Base-by-base conservation (phyloP, 2,329 filamentous ascomycete genomes). In the Fusarium pininemorale region DNA sequence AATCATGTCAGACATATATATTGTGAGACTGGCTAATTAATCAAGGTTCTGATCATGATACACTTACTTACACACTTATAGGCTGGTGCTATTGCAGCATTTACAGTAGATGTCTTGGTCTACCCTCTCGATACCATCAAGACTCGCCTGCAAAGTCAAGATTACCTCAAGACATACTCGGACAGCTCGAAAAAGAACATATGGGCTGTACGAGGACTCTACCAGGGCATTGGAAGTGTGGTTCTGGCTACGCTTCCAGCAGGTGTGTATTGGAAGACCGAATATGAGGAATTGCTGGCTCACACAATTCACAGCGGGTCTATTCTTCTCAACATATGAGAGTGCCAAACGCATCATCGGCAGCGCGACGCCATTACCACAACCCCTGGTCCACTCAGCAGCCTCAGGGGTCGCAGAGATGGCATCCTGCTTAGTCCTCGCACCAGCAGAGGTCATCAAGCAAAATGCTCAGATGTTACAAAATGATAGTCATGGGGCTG, bases 241-340 rank as follows among this genome's bases (percentile, higher is more conserved):
- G 90, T 98, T 15, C 83, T 98, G 37, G 93, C 94, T 16, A 98
- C 95, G 0, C 85, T 98, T n/a, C 95, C 95, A n/a, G 93, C 93
- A 63, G 94, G 92, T 94, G 81, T 69, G 83, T 72, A 35, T 11
- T 28, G 20, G 18, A 16, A 12, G n/a, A 28, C 14, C 1, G 10
- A 22, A n/a, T n/a, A 16, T 8, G 15, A 42, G 11, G 20, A 20
- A 26, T 38, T 37, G 14, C 8, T 41, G 28, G 20, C 72, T 75
- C 9, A 66, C 20, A 50, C 7, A n/a, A 7, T 35, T 22, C 26
- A 56, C 74, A 93, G 93, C 94, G 58, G 94, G 94, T 68, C 87
- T 94, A 16, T 98, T 98, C 85, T 98, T 98, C 83, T 95, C 93
- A 5, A 95, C 93, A 3, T 98, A 98, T 81, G 95, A 98, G 83